Evolutionary conservation across 805 yeast genomes (phyloP), one percentile per base, ranked within the genome.

Genomic region (Tanozyma kutaoensis): DNA sequence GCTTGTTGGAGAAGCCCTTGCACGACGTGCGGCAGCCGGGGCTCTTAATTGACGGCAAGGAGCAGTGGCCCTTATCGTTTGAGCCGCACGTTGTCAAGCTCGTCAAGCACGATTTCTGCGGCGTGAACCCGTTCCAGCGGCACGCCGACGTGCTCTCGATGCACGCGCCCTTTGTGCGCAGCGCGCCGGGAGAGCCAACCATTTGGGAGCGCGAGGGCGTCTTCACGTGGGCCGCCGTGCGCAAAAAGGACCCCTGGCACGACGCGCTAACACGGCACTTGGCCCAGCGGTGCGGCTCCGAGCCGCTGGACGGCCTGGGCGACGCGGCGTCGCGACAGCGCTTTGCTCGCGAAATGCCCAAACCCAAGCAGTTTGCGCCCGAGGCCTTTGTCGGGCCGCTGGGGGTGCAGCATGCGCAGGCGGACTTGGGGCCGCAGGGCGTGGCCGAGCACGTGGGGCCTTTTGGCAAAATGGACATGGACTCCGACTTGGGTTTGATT

Each of bases 121-220:
- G 24, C 11, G 24, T 22, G 8, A 22, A 22, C 24, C 24, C 24
- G 14, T 22, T 22, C 24, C 24, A 22, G 15, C 15, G 13, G 7
- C 8, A 22, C 24, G 15, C 8, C 15, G 24, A 22, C 15, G 6
- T 5, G 15, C 5, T 22, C 15, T 7, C 10, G 8, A 12, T 22
- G 15, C 10, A 12, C 6, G 24, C 24, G 5, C 24, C 24, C 7
- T 13, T 12, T 5, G 24, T 12, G 11, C 15, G 8, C 8, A 22
- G 24, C 24, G 15, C 6, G 12, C n/a, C 14, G 12, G 15, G 7
- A 8, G 8, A 8, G 7, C 12, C 24, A 9, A 22, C 24, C 10
- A 12, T 22, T 7, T 22, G 24, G 24, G 24, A 22, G 11, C 24
- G 13, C 15, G n/a, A 22, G 5, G 24, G 24, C 6, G 15, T 22